These are phyloP conservation scores for Rubus parviflorus DNA, from an alignment of 306 rosid species.

Conservation along the genomic window DNA sequence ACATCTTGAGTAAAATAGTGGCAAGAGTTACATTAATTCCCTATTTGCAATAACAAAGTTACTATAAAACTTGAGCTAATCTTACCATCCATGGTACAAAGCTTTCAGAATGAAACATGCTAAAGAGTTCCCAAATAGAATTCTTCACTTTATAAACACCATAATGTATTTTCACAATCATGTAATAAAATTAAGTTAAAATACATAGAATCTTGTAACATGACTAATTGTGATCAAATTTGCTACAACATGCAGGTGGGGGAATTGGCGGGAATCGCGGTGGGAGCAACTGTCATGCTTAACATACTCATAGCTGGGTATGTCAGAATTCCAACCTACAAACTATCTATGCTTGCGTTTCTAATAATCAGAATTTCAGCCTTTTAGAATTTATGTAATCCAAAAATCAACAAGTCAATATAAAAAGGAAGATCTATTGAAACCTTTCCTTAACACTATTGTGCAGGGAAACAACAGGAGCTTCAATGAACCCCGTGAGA, in stretches of 20 bases:
- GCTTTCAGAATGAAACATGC: neutral
- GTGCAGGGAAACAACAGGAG: slow-evolving; percentile 71
- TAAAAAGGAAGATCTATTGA: neutral
- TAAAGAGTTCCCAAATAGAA: neutral
- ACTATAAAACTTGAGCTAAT: neutral
- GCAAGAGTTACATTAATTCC: neutral
- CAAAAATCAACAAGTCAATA: neutral
- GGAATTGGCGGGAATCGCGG: slow-evolving; percentile 84
- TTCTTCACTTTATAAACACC: neutral
- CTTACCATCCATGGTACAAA: neutral
- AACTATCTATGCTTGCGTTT: neutral
- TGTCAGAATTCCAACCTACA: slow-evolving; percentile 19
- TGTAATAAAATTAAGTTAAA: no score
- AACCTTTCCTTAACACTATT: slow-evolving; percentile 8
- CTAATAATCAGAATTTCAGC: neutral
- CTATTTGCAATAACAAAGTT: neutral
- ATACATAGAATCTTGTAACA: neutral
- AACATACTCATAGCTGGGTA: slow-evolving; percentile 93
- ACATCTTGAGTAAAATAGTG: neutral
- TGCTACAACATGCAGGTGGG: slow-evolving; percentile 57
- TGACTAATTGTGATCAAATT: neutral
- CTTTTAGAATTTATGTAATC: neutral
- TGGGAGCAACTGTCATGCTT: slow-evolving; percentile 90
- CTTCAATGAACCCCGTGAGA: slow-evolving; percentile 88
- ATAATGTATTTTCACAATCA: no score